Conservation (phyloP, 306 rosid genomes). For the Delonix regia region DNA sequence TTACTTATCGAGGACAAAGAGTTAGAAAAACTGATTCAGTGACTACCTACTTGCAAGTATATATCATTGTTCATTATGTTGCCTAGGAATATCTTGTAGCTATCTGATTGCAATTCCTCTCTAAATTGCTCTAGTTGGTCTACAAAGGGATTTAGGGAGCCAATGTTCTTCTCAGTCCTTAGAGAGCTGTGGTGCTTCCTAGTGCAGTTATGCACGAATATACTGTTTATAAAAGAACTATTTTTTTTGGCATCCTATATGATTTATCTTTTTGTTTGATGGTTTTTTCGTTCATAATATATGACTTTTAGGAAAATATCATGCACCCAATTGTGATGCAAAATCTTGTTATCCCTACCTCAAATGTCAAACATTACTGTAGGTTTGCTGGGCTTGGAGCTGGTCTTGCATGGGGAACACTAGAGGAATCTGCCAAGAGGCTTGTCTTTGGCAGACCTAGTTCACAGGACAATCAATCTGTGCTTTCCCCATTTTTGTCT, state of each 20-base stretch:
- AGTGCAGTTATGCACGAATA: not conserved
- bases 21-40: not conserved
- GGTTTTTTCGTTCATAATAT: not conserved
- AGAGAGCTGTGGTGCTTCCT: not conserved
- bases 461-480: constrained; percentile 51
- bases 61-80: not conserved
- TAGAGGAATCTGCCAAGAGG: constrained; percentile 90
- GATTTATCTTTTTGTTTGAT: not conserved
- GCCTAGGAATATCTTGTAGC: not conserved
- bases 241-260: not conserved
- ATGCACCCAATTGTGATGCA: not conserved
- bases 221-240: not conserved
- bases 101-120: not conserved
- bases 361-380: constrained; percentile 8
- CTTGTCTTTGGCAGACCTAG: constrained; percentile 66
- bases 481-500: constrained; percentile 73
- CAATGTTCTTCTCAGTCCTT: not conserved
- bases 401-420: constrained; percentile 95
- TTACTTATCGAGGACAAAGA: not conserved
- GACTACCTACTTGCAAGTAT: not conserved
- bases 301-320: not conserved
- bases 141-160: not conserved
- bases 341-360: not conserved
- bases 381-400: constrained; percentile 96
- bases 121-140: not conserved